Base-by-base conservation (phyloP, 2,329 filamentous ascomycete species). In the Clarireedia monteithiana region DNA sequence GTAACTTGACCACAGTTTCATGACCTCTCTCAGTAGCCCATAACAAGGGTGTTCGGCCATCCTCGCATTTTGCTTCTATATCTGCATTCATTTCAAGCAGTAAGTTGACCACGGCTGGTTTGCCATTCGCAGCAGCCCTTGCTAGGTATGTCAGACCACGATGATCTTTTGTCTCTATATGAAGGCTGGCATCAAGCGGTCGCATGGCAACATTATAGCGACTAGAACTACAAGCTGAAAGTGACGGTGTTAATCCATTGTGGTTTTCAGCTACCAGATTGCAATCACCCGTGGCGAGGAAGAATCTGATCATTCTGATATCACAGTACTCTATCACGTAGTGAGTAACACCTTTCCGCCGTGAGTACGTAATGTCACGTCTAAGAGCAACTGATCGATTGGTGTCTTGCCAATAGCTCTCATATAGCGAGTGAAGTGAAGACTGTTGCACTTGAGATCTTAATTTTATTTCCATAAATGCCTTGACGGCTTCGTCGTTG, bases 401-500 rank as follows among this genome's bases (percentile, higher is more conserved):
- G 34, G n/a, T 46, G 42, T 58, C 47, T 6, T 46, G 3, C 40
- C 1, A 53, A 52, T 59, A 58, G 2, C 45, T 44, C 51, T 61
- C 44, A 20, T 45, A 60, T 40, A 60, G 12, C 40, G 34, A 2
- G 26, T 23, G 27, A 52, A 62, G 55, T 10, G 14, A 2, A 50
- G 61, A 30, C 3, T 10, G 7, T 42, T 27, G 40, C 5, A 55
- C 50, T 9, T 53, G 53, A 1, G 5, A 48, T 58, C 55, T 55
- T 0, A 38, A 53, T 24, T 63, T 38, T n/a, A 57, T 36, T 34
- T 64, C 55, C 27, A 70, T 47, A 55, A 72, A 59, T 23, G 50
- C 53, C 24, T 60, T 53, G 3, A 66, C 52, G 2, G 70, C 64
- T 44, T 68, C 61, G 49, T 66, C 15, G 48, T 67, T 66, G 0